Evolutionary conservation across 2,329 filamentous ascomycete genomes (phyloP).

Genomic region (Sporothrix euskadiensis): DNA sequence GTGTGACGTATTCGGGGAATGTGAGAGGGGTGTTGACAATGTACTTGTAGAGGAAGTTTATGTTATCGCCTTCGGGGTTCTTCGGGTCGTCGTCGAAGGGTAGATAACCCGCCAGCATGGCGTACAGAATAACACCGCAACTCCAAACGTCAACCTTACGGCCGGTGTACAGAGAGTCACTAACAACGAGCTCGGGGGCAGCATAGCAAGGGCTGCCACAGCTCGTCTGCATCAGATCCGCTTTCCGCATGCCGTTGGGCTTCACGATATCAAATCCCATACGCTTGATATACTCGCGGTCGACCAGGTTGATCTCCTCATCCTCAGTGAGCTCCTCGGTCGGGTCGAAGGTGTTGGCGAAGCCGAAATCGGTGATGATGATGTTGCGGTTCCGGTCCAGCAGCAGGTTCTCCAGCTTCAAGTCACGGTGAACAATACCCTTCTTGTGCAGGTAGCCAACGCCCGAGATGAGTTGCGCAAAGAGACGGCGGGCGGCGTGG

Average conservation of each 20-base stretch:
- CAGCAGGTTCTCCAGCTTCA: constrained; percentile 94
- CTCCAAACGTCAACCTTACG: constrained; percentile 99
- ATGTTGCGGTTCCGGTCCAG: constrained; percentile 97
- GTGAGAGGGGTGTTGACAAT: constrained; percentile 96
- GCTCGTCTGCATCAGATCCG: constrained; percentile 98
- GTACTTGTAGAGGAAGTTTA: constrained; percentile 98
- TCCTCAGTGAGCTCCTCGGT: constrained; percentile 85
- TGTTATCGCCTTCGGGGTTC: constrained; percentile 98
- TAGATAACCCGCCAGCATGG: constrained; percentile 96
- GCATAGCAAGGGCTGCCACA: constrained; percentile 98
- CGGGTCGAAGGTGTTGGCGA: constrained; percentile 95
- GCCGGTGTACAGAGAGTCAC: constrained; percentile 94
- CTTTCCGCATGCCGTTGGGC: constrained; percentile 73
- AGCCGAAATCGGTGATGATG: constrained; percentile 99
- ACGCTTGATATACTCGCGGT: constrained; percentile 84
- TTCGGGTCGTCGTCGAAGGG: constrained; percentile 98
- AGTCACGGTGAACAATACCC: constrained; percentile 93
- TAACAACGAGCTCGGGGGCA: constrained; percentile 93
- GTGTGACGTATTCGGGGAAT: constrained; percentile 98
- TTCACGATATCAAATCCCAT: constrained; percentile 80
- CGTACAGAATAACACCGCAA: constrained; percentile 98
- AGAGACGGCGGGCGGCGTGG: constrained; percentile 82
- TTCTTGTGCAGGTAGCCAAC: constrained; percentile 98
- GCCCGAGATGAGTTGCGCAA: constrained; percentile 92
- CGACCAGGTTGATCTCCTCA: constrained; percentile 81